Evolutionary conservation across 176 grass and related monocot species (phyloP).

Genomic region (Pharus latifolius): DNA sequence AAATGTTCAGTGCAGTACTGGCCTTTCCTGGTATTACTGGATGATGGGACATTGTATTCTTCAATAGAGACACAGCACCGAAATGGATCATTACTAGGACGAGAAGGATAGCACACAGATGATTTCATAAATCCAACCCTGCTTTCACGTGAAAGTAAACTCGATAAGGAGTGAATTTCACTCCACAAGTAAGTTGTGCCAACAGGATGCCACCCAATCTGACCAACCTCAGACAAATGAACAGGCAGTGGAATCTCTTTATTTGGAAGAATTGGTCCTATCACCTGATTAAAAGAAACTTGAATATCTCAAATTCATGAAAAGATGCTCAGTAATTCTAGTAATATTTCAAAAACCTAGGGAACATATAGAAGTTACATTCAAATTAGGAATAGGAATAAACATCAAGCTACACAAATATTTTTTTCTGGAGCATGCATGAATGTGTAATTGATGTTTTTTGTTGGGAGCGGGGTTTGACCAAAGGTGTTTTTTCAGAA

Average conservation of each 20-base stretch:
- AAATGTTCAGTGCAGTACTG: conserved; percentile 28
- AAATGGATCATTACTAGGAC: conserved; percentile 87
- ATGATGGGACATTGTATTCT: conserved; percentile 58
- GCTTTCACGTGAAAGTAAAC: conserved; percentile 79
- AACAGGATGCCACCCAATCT: conserved; percentile 93
- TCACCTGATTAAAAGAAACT: conserved; percentile 27
- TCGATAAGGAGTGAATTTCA: conserved; percentile 69
- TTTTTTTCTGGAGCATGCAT: too few species aligned
- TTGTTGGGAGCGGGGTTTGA: too few species aligned
- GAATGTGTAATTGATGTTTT: too few species aligned
- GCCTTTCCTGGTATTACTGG: conserved; percentile 24
- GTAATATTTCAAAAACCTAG: too few species aligned
- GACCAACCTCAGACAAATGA: conserved; percentile 88
- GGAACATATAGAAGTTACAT: too few species aligned
- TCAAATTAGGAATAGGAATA: too few species aligned
- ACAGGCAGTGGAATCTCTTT: conserved; percentile 85
- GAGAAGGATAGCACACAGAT: conserved; percentile 93
- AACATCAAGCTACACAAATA: too few species aligned
- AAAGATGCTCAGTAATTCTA: background rate
- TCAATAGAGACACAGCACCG: conserved; percentile 91
- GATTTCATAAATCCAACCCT: conserved; percentile 88
- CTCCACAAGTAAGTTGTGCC: conserved; percentile 82
- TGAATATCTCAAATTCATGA: background rate
- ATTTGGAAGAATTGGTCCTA: conserved; percentile 76
- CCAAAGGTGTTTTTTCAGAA: too few species aligned